A percentile compares a stretch with the other conserved stretches of the same genome.
Conservation (phyloP, 2,329 filamentous ascomycete species). For the Lachnellula arida region DNA sequence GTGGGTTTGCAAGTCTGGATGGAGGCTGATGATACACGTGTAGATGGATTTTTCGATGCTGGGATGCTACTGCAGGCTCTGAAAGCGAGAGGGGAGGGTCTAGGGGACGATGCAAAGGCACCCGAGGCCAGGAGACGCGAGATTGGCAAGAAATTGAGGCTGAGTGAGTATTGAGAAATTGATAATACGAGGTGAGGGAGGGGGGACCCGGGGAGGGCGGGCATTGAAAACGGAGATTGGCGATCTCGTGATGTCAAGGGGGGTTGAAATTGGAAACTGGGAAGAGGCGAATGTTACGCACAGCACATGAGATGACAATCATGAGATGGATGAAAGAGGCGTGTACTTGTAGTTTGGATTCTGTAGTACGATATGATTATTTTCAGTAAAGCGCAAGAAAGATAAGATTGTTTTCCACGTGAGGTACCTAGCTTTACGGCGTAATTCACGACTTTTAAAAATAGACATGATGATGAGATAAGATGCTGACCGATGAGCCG, state of each 20-base stretch:
- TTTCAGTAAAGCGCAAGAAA: too few relatives aligned
- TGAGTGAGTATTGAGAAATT: conserved; percentile 57
- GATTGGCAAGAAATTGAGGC: conserved; percentile 67
- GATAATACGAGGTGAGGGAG: background rate
- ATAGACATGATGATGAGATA: too few relatives aligned
- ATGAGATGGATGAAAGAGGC: too few relatives aligned
- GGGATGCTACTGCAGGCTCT: conserved; percentile 90
- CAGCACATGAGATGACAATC: too few relatives aligned
- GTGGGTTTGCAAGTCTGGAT: conserved; percentile 5
- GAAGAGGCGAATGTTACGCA: background rate
- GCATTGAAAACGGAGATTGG: background rate
- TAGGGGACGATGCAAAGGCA: conserved; percentile 53
- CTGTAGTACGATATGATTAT: too few relatives aligned
- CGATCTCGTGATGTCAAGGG: background rate
- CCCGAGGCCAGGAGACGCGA: conserved; percentile 57
- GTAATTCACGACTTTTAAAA: too few relatives aligned
- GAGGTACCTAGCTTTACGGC: too few relatives aligned
- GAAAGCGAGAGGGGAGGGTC: conserved; percentile 60
- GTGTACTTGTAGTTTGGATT: too few relatives aligned
- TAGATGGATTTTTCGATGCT: conserved; percentile 96
- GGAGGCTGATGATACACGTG: conserved; percentile 11
- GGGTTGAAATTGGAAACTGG: background rate
- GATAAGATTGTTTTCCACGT: too few relatives aligned
- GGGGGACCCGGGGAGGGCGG: background rate
- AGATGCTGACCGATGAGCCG: too few relatives aligned